Percentiles rank a stretch among this genome's conserved stretches.
Conservation (phyloP, 2,329 filamentous ascomycete species). For the Daldinia sp. region DNA sequence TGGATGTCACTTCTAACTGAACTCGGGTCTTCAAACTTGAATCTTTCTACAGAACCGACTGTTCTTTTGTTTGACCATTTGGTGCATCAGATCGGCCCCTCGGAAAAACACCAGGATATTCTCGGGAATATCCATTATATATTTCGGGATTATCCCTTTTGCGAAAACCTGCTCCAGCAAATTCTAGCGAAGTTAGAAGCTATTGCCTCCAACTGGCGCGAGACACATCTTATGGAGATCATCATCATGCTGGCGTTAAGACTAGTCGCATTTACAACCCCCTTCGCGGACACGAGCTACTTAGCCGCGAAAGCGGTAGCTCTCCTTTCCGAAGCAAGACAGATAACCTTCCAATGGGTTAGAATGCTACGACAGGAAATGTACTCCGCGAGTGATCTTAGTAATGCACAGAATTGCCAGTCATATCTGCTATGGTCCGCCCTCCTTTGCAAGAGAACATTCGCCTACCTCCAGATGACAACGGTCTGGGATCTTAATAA, state of each 20-base stretch:
- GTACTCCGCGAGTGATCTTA: conserved; percentile 48
- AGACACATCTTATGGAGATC: conserved; percentile 65
- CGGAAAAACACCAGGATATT: conserved; percentile 34
- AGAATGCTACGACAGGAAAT: conserved; percentile 55
- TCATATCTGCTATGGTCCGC: conserved; percentile 62
- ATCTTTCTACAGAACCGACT: conserved; percentile 64
- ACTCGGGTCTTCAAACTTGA: conserved; percentile 62
- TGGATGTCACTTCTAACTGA: conserved; percentile 61
- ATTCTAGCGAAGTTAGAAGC: conserved; percentile 53
- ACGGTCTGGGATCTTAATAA: conserved; percentile 6
- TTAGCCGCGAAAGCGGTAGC: conserved; percentile 29
- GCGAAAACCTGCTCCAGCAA: conserved; percentile 55
- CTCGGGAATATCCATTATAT: conserved; percentile 58
- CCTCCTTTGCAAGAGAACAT: conserved; percentile 60
- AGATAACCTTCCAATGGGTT: conserved; percentile 60
- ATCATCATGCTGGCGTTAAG: conserved; percentile 61
- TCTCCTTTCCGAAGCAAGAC: conserved; percentile 54
- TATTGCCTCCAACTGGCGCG: conserved; percentile 66
- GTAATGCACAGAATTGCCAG: conserved; percentile 50
- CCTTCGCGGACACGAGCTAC: conserved; percentile 7
- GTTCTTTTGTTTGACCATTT: conserved; percentile 60
- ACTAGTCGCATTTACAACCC: conserved; percentile 39
- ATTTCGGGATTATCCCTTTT: conserved; percentile 61
- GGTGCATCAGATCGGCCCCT: conserved; percentile 63
- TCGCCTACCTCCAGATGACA: conserved; percentile 31